Evolutionary conservation across 768 basidiomycete species (phyloP), one percentile per base, ranked within the genome.

Genomic region (Lentinula aciculospora): DNA sequence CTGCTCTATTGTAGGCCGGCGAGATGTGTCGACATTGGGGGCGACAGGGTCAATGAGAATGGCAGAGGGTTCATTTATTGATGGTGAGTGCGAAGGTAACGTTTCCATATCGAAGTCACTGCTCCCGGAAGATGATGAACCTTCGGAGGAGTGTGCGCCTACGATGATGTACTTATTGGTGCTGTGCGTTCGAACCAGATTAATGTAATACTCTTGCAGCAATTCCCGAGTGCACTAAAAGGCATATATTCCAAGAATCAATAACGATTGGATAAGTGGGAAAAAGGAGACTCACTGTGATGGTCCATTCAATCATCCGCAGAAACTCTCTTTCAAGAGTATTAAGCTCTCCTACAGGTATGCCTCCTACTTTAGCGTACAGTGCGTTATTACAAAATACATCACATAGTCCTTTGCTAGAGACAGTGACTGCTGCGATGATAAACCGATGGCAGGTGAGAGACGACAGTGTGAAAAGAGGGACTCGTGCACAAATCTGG

Each of bases 371-470:
- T 72, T 88, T 90, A 63, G 97, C 93, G 74, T 98, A 98, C 67
- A 95, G 84, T 57, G 81, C 84, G 71, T 98, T 98, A 48, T 92
- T 93, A 74, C 92, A 96, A 71, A 98, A 98, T 19, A 86, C 83
- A 74, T 99, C 97, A 72, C 92, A 95, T 45, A 98, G 84, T 0
- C 94, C 93, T 73, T 99, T 98, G 76, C 86, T 89, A 61, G 92
- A 89, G 59, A 94, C 92, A 29, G 91, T 85, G 70, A 98, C 88
- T 64, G 93, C 85, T 45, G 96, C 82, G 74, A 98, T 98, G 68
- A 98, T 81, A 75, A 99, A 98, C 59, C 97, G 93, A 74, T 99
- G 97, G 67, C 94, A 94, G 23, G 96, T 98, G 66, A 98, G 84
- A 36, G 94, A 96, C 36, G 93, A 92, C 62, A 99, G 82, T 49